Evolutionary conservation across 306 rosid species (phyloP), one percentile per base, ranked within the genome.

Genomic region (Trichosanthes cucumerina): DNA sequence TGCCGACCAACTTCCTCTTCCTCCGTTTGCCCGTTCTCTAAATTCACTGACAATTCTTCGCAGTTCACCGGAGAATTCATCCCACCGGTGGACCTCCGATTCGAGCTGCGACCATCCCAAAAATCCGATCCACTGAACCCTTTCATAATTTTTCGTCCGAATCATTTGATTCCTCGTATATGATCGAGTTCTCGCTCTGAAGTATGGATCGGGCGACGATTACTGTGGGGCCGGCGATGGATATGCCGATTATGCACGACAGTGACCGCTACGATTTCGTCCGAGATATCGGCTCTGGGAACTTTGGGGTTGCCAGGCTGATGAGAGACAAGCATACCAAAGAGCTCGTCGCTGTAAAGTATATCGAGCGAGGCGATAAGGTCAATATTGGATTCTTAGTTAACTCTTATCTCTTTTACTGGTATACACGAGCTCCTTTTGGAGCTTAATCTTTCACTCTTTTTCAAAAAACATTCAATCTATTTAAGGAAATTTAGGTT

Each of bases 281-380:
- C 50, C 86, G 91, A 13, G 95, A 90, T 76, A 94, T 94, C 65
- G 97, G 98, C 15, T 89, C 97, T 21, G 98, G 98, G 2, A 94
- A 92, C 81, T 94, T 94, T 83, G 98, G 92, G 9, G 90, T 94
- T 3, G 96, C 98, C 0, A 89, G 97, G 91, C 82, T 94, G 49
- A 92, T 94, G 98, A 88, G 86, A 23, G 98, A 94, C 62, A 92
- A 86, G 83, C 96, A 83, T 68, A 89, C 97, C 62, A 86, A 81
- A 80, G 97, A 92, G 75, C 97, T 92, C 50, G 93, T 94, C n/a
- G 98, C 98, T 66, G 97, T 94, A 47, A 92, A 94, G 83, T 94
- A 94, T 69, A 90, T 92, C 81, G 93, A 92, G 82, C 91, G 98
- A 50, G 98, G 98, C 7, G 91, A 88, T 65, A 94, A 90, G 97